A percentile compares a stretch with the other conserved stretches of the same genome.
phyloP scores from a whole-genome alignment of 805 yeast species.

The Osmozyma mogii region DNA sequence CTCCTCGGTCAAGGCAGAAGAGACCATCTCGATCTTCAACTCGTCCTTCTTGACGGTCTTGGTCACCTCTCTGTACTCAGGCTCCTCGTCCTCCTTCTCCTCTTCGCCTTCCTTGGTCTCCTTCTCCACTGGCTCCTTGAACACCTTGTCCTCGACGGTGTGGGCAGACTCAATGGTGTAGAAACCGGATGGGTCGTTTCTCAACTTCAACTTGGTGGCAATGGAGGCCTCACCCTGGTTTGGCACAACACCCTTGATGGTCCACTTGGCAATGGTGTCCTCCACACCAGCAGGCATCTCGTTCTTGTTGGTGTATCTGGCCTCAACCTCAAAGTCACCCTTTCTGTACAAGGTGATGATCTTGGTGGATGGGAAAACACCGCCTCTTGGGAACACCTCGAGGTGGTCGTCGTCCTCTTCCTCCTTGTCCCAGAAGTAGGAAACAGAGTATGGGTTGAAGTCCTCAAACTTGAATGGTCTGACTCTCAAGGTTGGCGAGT shows the following conservation, averaged over 20 bases:
- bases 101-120: slow-evolving; percentile 42
- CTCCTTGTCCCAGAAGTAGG: slow-evolving; percentile 91
- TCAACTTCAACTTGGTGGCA: slow-evolving; percentile 85
- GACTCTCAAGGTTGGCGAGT: slow-evolving; percentile 97
- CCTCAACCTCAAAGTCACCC: slow-evolving; percentile 79
- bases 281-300: slow-evolving; percentile 66
- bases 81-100: slow-evolving; percentile 59
- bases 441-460: slow-evolving; percentile 81
- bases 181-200: slow-evolving; percentile 96
- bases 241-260: slow-evolving; percentile 75
- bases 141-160: slow-evolving; percentile 85
- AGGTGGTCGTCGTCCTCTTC: slow-evolving; percentile 85
- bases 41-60: slow-evolving; percentile 89
- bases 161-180: slow-evolving; percentile 90
- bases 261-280: slow-evolving; percentile 74
- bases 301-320: slow-evolving; percentile 70
- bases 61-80: slow-evolving; percentile 83
- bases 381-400: slow-evolving; percentile 96
- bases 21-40: slow-evolving; percentile 50
- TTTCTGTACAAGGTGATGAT: slow-evolving; percentile 89
- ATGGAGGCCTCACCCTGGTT: slow-evolving; percentile 68
- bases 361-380: slow-evolving; percentile 90
- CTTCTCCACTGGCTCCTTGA: slow-evolving; percentile 77
- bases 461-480: slow-evolving; percentile 99
- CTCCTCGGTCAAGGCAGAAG: slow-evolving; percentile 53